Conservation (phyloP, 2,329 filamentous ascomycete species). For the Monilinia aucupariae region DNA sequence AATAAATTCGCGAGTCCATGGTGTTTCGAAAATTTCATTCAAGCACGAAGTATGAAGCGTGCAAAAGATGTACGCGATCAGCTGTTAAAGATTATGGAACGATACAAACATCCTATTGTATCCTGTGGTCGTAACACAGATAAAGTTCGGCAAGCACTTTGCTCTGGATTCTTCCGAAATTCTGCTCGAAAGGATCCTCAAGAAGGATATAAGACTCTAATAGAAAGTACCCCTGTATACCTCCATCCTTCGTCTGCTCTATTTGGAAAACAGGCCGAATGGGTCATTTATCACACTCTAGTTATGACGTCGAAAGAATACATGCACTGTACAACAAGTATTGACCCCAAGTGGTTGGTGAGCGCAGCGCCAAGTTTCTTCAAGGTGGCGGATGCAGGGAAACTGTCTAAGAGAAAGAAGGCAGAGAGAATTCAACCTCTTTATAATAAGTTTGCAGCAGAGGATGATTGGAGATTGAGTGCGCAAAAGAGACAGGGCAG, state of each 20-base stretch:
- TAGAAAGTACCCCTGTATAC: constrained; percentile 90
- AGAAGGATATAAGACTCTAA: constrained; percentile 96
- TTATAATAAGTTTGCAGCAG: constrained; percentile 85
- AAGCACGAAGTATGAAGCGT: constrained; percentile 80
- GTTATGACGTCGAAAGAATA: constrained; percentile 96
- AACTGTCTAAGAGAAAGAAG: constrained; percentile 84
- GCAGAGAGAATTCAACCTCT: constrained; percentile 92
- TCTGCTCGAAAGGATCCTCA: constrained; percentile 90
- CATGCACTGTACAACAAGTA: constrained; percentile 89
- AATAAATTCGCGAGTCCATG: constrained; percentile 77
- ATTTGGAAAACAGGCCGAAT: constrained; percentile 93
- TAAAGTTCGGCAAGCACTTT: constrained; percentile 82
- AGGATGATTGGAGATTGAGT: constrained; percentile 92
- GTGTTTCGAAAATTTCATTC: constrained; percentile 98
- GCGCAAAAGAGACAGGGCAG: constrained; percentile 81
- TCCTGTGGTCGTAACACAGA: constrained; percentile 85
- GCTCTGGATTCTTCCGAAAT: constrained; percentile 93
- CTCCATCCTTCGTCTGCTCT: constrained; percentile 87
- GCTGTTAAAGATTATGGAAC: constrained; percentile 86
- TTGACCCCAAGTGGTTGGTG: constrained; percentile 91
- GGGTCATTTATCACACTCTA: constrained; percentile 88
- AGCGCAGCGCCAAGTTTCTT: constrained; percentile 98
- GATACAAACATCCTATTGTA: constrained; percentile 75
- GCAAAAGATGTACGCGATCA: constrained; percentile 91
- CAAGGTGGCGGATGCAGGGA: constrained; percentile 77